A percentile compares a stretch with the other conserved stretches of the same genome.
Evolutionary conservation across 2,329 filamentous ascomycete genomes (phyloP).

Genomic region (Coniochaeta sp.): DNA sequence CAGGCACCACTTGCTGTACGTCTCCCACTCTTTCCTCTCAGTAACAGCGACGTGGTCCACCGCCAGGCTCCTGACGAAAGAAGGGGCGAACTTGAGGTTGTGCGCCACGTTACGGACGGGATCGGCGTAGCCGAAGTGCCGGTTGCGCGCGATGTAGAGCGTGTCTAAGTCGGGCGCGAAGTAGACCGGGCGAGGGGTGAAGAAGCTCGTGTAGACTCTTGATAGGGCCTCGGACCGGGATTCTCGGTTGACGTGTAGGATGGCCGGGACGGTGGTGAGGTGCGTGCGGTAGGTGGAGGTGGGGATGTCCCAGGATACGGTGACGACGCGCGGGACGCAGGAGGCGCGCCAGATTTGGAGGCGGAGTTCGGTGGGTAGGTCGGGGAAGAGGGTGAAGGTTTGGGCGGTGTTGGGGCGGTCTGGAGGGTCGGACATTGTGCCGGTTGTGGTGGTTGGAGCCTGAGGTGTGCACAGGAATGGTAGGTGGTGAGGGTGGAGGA

Average conservation of each 20-base stretch:
- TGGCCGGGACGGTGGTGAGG: constrained; percentile 27
- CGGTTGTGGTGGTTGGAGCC: neutral
- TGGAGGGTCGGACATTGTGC: neutral
- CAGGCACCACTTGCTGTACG: constrained; percentile 41
- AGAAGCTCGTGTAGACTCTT: constrained; percentile 27
- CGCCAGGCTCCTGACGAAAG: constrained; percentile 29
- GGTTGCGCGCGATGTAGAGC: constrained; percentile 28
- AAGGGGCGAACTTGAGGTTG: constrained; percentile 25
- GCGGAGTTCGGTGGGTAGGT: constrained; percentile 31
- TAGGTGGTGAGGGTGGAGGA: neutral
- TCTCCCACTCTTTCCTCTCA: constrained; percentile 41
- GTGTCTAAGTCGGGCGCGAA: constrained; percentile 28
- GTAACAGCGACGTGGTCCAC: constrained; percentile 37
- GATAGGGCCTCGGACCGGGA: constrained; percentile 31
- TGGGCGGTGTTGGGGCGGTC: neutral
- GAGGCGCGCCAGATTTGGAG: constrained; percentile 32
- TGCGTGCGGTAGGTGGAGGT: constrained; percentile 27
- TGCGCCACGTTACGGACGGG: constrained; percentile 32
- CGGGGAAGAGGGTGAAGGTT: constrained; percentile 25
- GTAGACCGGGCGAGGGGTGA: constrained; percentile 30
- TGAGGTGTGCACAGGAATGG: too few relatives aligned
- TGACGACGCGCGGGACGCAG: constrained; percentile 29
- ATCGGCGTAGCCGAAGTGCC: constrained; percentile 32
- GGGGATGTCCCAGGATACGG: constrained; percentile 28
- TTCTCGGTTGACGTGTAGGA: constrained; percentile 34